A percentile compares a stretch with the other conserved stretches of the same genome.
phyloP scores from a whole-genome alignment of 345 rosid genomes.

The Dipteronia sinensis region DNA sequence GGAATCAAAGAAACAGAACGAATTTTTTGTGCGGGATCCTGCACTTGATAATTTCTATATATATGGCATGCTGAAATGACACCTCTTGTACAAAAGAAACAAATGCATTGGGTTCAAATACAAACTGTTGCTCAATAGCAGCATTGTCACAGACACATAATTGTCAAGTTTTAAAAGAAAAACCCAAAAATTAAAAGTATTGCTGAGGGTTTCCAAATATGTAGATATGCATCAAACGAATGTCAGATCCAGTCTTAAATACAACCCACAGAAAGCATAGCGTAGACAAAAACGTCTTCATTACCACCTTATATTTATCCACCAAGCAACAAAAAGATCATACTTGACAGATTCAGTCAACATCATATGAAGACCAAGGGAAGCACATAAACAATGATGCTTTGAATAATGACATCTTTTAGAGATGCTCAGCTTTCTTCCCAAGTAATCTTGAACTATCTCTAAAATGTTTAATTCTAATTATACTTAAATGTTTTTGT shows the following conservation, averaged over 20 bases:
- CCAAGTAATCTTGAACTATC: background rate
- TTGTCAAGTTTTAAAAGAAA: background rate
- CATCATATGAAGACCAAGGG: background rate
- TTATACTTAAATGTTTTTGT: background rate
- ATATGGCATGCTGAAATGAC: too few species aligned
- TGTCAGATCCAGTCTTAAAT: background rate
- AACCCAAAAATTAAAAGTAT: background rate
- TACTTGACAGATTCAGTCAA: background rate
- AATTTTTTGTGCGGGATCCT: too few species aligned
- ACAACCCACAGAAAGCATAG: background rate
- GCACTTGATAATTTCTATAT: too few species aligned
- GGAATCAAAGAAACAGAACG: too few species aligned
- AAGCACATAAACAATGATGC: background rate
- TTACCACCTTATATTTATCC: background rate
- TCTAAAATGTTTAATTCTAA: background rate
- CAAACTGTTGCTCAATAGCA: too few species aligned
- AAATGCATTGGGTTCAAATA: too few species aligned
- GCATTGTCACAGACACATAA: too few species aligned
- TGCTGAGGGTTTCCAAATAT: background rate
- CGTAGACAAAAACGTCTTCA: background rate
- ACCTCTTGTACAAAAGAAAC: too few species aligned
- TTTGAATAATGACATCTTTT: background rate
- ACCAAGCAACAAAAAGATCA: background rate
- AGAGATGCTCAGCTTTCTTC: background rate
- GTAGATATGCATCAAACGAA: background rate